Percentiles rank a stretch among this genome's conserved stretches.
phyloP scores from a whole-genome alignment of 495 filamentous ascomycete genomes.

The Alectoria sarmentosa region DNA sequence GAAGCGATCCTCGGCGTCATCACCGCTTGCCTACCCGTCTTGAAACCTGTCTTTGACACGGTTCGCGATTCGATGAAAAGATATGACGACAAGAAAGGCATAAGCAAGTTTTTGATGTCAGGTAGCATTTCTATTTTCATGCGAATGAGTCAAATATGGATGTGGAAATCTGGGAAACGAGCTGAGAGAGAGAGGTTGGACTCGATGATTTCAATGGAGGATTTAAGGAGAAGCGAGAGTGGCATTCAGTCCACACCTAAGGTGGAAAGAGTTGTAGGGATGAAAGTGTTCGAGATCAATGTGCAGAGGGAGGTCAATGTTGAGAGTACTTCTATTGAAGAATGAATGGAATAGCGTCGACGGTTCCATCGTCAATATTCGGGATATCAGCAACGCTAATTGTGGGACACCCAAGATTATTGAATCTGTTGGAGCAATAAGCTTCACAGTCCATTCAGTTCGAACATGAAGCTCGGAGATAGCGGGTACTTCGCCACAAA shows the following conservation, averaged over 20 bases:
- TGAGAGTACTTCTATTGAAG: not conserved
- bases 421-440: too few species aligned
- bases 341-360: too few species aligned
- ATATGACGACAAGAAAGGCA: not conserved
- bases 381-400: too few species aligned
- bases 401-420: too few species aligned
- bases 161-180: not conserved
- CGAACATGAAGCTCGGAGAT: too few species aligned
- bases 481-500: too few species aligned
- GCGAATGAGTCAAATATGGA: not conserved
- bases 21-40: constrained; percentile 22
- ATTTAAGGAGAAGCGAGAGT: not conserved
- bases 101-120: constrained; percentile 5
- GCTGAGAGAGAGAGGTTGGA: not conserved
- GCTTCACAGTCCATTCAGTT: too few species aligned
- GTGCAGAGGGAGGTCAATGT: not conserved
- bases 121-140: constrained; percentile 2
- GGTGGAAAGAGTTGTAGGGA: not conserved
- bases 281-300: not conserved
- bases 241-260: not conserved
- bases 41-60: constrained; percentile 20
- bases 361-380: too few species aligned
- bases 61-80: not conserved
- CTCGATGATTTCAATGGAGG: not conserved
- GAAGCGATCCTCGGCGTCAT: constrained; percentile 21